These are phyloP conservation scores for Babesia divergens DNA, from an alignment of 169 alveolate genomes.

Conservation along the genomic window DNA sequence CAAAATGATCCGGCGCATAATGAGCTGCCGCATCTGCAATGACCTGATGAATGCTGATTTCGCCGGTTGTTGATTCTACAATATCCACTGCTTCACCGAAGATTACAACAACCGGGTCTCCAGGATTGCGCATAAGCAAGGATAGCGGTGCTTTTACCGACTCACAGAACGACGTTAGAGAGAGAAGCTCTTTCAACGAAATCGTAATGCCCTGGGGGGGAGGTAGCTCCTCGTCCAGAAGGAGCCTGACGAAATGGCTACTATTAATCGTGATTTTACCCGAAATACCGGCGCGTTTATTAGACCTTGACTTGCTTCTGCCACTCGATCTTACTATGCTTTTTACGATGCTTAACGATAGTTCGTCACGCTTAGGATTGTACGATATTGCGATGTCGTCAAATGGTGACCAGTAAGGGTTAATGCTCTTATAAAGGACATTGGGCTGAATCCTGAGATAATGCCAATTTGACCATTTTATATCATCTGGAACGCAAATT, in stretches of 20 bases:
- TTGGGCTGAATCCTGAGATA: conserved; percentile 53
- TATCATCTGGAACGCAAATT: conserved; percentile 46
- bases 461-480: conserved; percentile 54
- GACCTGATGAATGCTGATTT: conserved; percentile 42
- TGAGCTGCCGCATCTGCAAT: conserved; percentile 18
- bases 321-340: background rate
- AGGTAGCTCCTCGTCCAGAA: conserved; percentile 29
- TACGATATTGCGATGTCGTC: conserved; percentile 48
- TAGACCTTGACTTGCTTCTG: conserved; percentile 7
- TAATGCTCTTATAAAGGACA: conserved; percentile 46
- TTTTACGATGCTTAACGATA: conserved; percentile 33
- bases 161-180: conserved; percentile 52
- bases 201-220: conserved; percentile 39
- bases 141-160: conserved; percentile 56
- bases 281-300: conserved; percentile 23
- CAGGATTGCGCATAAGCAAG: conserved; percentile 29
- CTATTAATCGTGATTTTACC: conserved; percentile 56
- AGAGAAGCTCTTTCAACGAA: conserved; percentile 47
- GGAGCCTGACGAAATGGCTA: conserved; percentile 20
- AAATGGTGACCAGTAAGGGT: conserved; percentile 59
- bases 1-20: background rate
- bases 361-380: conserved; percentile 16
- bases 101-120: conserved; percentile 59
- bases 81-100: conserved; percentile 61
- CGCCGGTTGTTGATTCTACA: conserved; percentile 20